Evolutionary conservation across 176 grass and related monocot genomes (phyloP).

Genomic region (Hordeum marinum): DNA sequence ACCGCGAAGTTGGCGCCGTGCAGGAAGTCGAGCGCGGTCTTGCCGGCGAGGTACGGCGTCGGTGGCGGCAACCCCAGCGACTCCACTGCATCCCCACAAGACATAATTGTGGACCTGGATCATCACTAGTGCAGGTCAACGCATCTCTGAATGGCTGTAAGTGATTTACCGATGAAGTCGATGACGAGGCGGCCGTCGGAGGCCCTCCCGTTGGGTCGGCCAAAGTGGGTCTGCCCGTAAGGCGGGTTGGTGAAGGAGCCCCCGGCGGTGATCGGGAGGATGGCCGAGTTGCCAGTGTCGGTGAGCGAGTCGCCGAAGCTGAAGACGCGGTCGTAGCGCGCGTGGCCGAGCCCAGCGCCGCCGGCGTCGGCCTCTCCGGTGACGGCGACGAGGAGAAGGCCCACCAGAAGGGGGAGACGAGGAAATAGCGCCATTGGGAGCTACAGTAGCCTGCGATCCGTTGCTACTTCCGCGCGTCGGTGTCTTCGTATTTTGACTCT

Average conservation of each 20-base stretch:
- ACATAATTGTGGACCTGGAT: not conserved
- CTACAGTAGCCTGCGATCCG: not conserved
- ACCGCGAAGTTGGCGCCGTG: slow-evolving; percentile 56
- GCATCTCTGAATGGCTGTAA: too few relatives aligned
- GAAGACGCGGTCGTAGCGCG: not conserved
- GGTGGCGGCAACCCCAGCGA: slow-evolving; percentile 24
- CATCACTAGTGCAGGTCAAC: not conserved
- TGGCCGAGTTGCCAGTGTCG: slow-evolving; percentile 13
- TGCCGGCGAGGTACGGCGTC: slow-evolving; percentile 44
- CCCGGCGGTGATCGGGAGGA: not conserved
- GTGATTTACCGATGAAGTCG: slow-evolving; percentile 36
- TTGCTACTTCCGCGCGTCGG: not conserved
- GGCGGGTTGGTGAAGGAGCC: not conserved
- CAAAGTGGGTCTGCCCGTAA: slow-evolving; percentile 16
- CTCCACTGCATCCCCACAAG: slow-evolving; percentile 5
- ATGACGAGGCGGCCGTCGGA: slow-evolving; percentile 23
- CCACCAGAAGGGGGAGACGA: not conserved
- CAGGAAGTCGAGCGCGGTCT: slow-evolving; percentile 26
- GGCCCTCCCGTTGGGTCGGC: slow-evolving; percentile 3
- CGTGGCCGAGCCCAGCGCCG: not conserved
- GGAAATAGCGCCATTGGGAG: not conserved
- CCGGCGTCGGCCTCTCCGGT: not conserved
- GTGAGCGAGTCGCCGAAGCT: slow-evolving; percentile 19
- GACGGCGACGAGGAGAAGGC: not conserved
- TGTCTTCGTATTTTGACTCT: not conserved